A percentile compares a stretch with the other conserved stretches of the same genome.
These are phyloP conservation scores for Fusarium devonianum DNA, from an alignment of 2,329 filamentous ascomycete genomes.

Conservation along the genomic window DNA sequence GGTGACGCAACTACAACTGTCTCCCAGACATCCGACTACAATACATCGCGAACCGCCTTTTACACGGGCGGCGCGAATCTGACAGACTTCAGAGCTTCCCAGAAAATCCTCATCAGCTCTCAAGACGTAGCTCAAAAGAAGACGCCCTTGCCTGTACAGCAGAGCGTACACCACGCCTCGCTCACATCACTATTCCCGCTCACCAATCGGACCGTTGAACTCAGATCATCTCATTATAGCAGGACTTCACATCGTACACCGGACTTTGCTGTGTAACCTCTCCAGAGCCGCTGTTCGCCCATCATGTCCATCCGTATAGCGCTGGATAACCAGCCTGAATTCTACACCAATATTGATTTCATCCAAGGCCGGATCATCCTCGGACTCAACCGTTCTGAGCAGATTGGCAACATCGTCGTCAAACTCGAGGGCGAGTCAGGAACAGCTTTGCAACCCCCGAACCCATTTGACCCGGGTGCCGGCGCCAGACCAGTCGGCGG, in stretches of 20 bases:
- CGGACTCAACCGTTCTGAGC: slow-evolving; percentile 69
- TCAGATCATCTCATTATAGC: slow-evolving; percentile 6
- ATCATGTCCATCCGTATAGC: slow-evolving; percentile 72
- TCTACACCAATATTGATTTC: slow-evolving; percentile 82
- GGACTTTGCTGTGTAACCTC: background rate
- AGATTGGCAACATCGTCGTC: slow-evolving; percentile 75
- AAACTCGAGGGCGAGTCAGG: slow-evolving; percentile 84
- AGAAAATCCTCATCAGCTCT: background rate
- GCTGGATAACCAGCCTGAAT: slow-evolving; percentile 71
- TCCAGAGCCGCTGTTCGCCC: slow-evolving; percentile 19
- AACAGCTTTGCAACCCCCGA: slow-evolving; percentile 66
- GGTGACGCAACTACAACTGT: slow-evolving; percentile 29
- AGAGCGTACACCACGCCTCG: slow-evolving; percentile 6
- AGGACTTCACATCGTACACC: slow-evolving; percentile 18
- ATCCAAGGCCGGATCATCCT: slow-evolving; percentile 69
- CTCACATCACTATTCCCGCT: slow-evolving; percentile 12
- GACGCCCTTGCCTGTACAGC: background rate
- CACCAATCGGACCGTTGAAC: slow-evolving; percentile 22
- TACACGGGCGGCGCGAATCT: slow-evolving; percentile 14
- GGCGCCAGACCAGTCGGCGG: slow-evolving; percentile 42
- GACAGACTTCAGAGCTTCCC: slow-evolving; percentile 16
- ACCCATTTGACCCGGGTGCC: slow-evolving; percentile 54
- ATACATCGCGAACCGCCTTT: background rate
- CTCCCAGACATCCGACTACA: slow-evolving; percentile 1
- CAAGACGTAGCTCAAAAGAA: background rate